Evolutionary conservation across 1,284 basidiomycete species (phyloP), one percentile per base, ranked within the genome.

Genomic region (Papiliotrema nemorosa): DNA sequence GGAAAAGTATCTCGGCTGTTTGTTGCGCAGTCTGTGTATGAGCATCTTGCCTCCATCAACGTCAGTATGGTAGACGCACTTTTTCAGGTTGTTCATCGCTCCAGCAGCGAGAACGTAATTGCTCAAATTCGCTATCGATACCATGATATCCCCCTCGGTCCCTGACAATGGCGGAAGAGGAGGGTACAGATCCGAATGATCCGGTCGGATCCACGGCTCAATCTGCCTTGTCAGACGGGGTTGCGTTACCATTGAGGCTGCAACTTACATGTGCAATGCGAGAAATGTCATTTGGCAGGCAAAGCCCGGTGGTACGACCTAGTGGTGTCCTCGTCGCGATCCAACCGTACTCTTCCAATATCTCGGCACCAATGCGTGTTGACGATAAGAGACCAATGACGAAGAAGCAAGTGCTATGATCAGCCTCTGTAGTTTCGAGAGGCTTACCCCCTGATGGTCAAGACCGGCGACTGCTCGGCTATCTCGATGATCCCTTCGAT

Each of bases 31-130:
- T 61, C 89, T 91, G 63, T 5, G 12, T 0, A 24, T 41, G 16
- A 42, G 40, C 22, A n/a, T 36, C 33, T 14, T 13, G 18, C 38
- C 5, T 6, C n/a, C 4, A 9, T 26, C 5, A 40, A 22, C 29
- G 29, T 31, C 29, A 31, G n/a, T 40, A 33, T 43, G 53, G 24
- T 54, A 33, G 20, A 70, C 80, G 54, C 64, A 90, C 89, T 82
- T 84, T 29, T 88, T 85, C 35, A 97, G 77, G 24, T 87, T 86
- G 50, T 89, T 82, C 26, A 92, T 96, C 3, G 92, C 90, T 21
- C 87, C 83, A 59, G 93, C 93, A 3, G 93, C 92, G 49, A 98
- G 86, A 47, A 98, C 92, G 22, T 93, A 90, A 65, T 98, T 99
- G 41, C 90, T 87, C 35, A 98, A 78, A 67, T 97, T 97, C 62